Evolutionary conservation across 2,329 filamentous ascomycete species (phyloP).

Genomic region (Sporothrix phasma): DNA sequence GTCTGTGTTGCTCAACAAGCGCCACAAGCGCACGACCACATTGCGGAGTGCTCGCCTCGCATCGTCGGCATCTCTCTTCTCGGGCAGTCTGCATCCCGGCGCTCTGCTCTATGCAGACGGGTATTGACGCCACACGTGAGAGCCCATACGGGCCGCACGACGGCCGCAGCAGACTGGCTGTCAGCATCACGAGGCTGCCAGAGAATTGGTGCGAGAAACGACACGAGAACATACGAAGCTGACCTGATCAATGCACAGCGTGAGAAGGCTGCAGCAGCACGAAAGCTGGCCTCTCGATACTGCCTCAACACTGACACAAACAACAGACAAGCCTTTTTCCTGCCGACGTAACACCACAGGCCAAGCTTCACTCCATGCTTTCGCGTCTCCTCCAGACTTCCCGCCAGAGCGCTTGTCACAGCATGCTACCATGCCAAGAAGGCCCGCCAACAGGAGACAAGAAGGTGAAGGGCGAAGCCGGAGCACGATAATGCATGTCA

Average conservation of each 20-base stretch:
- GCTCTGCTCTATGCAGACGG: no score
- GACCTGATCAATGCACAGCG: no score
- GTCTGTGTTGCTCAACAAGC: background rate
- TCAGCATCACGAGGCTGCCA: no score
- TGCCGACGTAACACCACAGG: background rate
- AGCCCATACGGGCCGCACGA: no score
- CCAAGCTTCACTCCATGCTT: background rate
- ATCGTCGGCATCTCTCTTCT: background rate
- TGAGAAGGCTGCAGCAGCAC: no score
- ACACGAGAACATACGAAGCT: no score
- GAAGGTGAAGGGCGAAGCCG: background rate
- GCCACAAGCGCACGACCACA: background rate
- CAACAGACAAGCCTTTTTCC: background rate
- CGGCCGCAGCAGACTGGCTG: no score
- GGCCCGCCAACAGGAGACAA: background rate
- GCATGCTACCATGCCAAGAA: background rate
- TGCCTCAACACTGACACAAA: background rate
- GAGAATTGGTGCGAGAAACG: no score
- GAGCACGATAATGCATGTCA: slow-evolving; percentile 7
- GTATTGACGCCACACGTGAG: no score
- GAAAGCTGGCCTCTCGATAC: no score
- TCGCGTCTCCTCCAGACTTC: background rate
- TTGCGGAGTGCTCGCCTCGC: background rate
- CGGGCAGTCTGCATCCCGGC: background rate
- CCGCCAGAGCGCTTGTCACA: background rate